phyloP scores from a whole-genome alignment of 441 rosid genomes.

The Raphanus hybrid region DNA sequence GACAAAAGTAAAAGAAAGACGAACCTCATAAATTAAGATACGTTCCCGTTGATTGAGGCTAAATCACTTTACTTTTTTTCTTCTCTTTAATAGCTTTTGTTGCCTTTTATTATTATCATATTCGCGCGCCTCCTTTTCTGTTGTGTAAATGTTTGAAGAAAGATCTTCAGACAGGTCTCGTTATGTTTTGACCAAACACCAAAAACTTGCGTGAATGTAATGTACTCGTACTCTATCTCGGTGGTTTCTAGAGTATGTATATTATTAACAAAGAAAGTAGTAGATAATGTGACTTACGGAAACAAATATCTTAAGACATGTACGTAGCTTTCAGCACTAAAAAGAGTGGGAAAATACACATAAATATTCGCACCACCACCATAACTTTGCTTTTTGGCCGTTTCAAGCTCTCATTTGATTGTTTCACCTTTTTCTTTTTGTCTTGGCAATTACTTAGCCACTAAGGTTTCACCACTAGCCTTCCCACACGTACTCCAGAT shows the following conservation, averaged over 20 bases:
- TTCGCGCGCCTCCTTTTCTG: conserved; percentile 15
- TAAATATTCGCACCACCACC: conserved; percentile 34
- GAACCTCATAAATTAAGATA: conserved; percentile 40
- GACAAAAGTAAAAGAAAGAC: conserved; percentile 17
- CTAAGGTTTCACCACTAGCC: conserved; percentile 39
- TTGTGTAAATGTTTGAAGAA: conserved; percentile 22
- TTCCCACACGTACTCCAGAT: conserved; percentile 21
- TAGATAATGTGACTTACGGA: conserved; percentile 28
- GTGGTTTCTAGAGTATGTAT: conserved; percentile 17
- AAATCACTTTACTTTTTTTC: conserved; percentile 31
- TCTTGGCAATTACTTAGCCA: conserved; percentile 34
- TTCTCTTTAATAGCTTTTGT: conserved; percentile 33
- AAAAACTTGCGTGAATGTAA: conserved; percentile 8
- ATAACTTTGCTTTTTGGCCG: conserved; percentile 16
- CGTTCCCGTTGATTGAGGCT: conserved; percentile 47
- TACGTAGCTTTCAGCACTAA: conserved; percentile 19
- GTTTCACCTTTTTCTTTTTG: background rate
- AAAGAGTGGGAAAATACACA: background rate
- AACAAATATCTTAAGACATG: conserved; percentile 20
- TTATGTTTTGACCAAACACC: conserved; percentile 25
- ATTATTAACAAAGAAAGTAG: background rate
- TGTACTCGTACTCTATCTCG: conserved; percentile 16
- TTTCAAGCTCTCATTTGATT: conserved; percentile 28
- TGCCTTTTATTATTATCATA: conserved; percentile 33
- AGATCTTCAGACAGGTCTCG: conserved; percentile 24